Base-by-base conservation (phyloP, 441 rosid genomes). In the Populus hybrid region DNA sequence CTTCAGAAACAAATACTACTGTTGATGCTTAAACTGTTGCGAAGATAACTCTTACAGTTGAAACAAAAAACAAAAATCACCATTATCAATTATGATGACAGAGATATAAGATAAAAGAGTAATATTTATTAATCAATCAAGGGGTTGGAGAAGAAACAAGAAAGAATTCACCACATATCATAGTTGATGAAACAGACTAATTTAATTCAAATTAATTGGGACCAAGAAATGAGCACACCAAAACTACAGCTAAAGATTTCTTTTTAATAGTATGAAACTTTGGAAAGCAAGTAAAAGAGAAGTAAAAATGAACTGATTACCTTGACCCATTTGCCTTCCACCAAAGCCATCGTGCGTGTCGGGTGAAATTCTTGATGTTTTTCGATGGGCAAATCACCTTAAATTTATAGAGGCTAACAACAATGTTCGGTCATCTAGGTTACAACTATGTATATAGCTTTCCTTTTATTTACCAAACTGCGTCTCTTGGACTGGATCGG, bases 291-390 rank as follows among this genome's bases (percentile, higher is more conserved):
- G 11, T 23, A 2, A 57, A 26, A 16, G 10, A 50, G 11, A 12
- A 70, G 8, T 64, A 20, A 2, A 6, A 61, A 70, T 71, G 73
- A 85, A 28, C 75, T 46, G 70, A 90, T 46, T 46, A 46, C 95
- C 95, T 90, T 90, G 80, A 87, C 66, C 95, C 94, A 91, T 75
- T 85, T 86, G 81, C 93, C 93, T 79, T 75, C 71, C 65, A 76
- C 71, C 7, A 70, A 75, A 70, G 88, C 82, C 86, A 89, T 86
- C 72, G 23, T 8, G 11, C 1, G 66, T 63, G 21, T 30, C 12
- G 12, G 46, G 4, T 10, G 46, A 46, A 46, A 4, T 1, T 46
- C 57, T 46, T 14, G 0, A 14, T 14, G 57, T 46, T 12, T 14
- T 14, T 14, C 16, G 57, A 46, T 46, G 18, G 18, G 57, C 14